Evolutionary conservation across 73 alveolate species (phyloP), one percentile per base, ranked within the genome.

Genomic region (Blepharisma stoltei): DNA sequence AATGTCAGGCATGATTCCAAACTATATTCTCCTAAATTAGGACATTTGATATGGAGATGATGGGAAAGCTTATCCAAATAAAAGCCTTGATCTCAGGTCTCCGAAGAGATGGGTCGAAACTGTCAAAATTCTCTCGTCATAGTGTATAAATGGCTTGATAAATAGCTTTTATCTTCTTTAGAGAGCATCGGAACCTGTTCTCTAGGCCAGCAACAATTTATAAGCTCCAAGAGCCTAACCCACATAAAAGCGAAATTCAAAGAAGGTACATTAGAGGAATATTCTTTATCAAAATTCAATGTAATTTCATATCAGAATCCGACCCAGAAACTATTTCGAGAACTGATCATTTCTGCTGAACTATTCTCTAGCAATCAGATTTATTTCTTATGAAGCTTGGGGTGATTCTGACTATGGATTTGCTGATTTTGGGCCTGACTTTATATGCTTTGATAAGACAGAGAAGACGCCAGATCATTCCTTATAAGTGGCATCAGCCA

Each of bases 21-120:
- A 79, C 94, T 96, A 83, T 96, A 96, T 92, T 93, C 98, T 23
- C 90, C 99, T 96, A 95, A 88, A 96, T 96, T 65, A 99, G 99
- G 53, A 90, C 99, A 71, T 95, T 93, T 86, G 99, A 99, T 46
- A 93, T 96, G 97, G 98, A 96, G 85, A 89, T 98, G 76, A 95
- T 96, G 98, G 97, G 98, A 76, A 94, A 95, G 86, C 90, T 96
- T 54, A 90, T 96, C 78, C 92, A 94, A 83, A 81, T 96, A 88
- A 91, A 96, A 9, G 94, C 87, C 68, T 83, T 90, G 53, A 81
- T 90, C 45, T 68, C 85, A 7, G 97, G 97, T 6, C 82, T 90
- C 55, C n/a, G n/a, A n/a, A 60, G 95, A 65, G 97, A 96, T 6
- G 97, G 4, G 93, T 78, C 21, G 93, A 81, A 73, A 50, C 82